phyloP scores from a whole-genome alignment of 306 rosid species.

The Astragalus membranaceus region DNA sequence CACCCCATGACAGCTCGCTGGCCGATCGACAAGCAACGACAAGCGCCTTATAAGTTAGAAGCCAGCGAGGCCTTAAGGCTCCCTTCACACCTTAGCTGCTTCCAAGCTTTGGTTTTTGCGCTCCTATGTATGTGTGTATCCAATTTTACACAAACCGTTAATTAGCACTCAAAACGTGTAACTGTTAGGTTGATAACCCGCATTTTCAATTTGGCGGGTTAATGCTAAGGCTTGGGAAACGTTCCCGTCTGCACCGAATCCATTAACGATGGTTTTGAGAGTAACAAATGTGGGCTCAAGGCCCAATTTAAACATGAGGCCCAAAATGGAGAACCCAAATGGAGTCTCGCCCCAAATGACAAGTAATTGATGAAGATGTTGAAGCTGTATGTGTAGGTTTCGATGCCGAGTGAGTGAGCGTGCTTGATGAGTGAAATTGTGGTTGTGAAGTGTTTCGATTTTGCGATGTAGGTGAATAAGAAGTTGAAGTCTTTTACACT shows the following conservation, averaged over 20 bases:
- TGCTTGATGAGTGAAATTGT: too few relatives aligned
- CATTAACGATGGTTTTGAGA: slow-evolving; percentile 18
- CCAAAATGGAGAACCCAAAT: slow-evolving; percentile 16
- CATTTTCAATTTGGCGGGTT: not conserved
- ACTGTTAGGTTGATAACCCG: not conserved
- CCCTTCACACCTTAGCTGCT: too few relatives aligned
- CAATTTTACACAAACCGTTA: slow-evolving; percentile 24
- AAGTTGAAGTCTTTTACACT: slow-evolving; percentile 13
- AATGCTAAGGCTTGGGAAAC: not conserved
- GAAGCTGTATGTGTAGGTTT: too few relatives aligned
- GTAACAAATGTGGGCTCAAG: not conserved
- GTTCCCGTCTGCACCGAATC: slow-evolving; percentile 12
- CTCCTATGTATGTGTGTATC: too few relatives aligned
- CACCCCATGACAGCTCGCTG: too few relatives aligned
- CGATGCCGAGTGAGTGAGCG: not conserved
- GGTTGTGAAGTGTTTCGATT: slow-evolving; percentile 4
- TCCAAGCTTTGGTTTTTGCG: too few relatives aligned
- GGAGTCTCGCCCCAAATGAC: not conserved
- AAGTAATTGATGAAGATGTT: too few relatives aligned
- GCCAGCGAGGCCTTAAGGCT: too few relatives aligned
- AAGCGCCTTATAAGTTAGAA: too few relatives aligned
- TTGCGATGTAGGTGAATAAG: slow-evolving; percentile 17
- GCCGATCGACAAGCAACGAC: too few relatives aligned
- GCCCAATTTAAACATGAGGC: slow-evolving; percentile 18
- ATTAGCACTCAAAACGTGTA: slow-evolving; percentile 19